Evolutionary conservation across 1,284 basidiomycete genomes (phyloP), one percentile per base, ranked within the genome.

Genomic region (Neolentinus lepideus): DNA sequence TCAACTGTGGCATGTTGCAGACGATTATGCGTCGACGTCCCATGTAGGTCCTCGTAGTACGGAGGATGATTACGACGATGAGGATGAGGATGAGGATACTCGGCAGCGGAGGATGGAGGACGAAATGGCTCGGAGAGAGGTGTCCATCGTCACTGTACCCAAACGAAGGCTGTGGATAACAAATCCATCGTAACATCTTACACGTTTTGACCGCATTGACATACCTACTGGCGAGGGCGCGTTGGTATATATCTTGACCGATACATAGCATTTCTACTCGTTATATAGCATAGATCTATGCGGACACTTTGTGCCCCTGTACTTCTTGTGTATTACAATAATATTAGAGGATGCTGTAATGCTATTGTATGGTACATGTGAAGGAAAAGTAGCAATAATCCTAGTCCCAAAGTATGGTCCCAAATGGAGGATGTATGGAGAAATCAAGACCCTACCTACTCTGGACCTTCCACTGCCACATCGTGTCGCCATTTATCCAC

Each of bases 401-500:
- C 29, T 26, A 31, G 31, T 50, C 47, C 47, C 22, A 25, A 16
- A 29, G 24, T 3, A 50, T 25, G 22, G 47, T 29, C 24, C 47
- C 8, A 33, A 52, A 31, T 8, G 25, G n/a, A n/a, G n/a, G n/a
- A 11, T 6, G 29, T 19, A 14, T 14, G 21, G n/a, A 50, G 48
- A 26, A 45, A 58, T 51, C 19, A 45, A 55, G 19, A 12, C 9
- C 16, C 46, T 19, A n/a, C 29, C 21, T 51, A 53, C 51, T 69
- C 36, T 59, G 65, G 72, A n/a, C 79, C 80, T 62, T 88, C 86
- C 19, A 85, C 81, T 26, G 81, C 83, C 52, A 92, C 86, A 62
- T 88, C 82, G 58, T 78, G 82, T 62, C 89, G 80, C 89, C 89
- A 92, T 58, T 78, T 78, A 67, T 92, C 90, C 21, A 92, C 88